Percentiles rank a stretch among this genome's conserved stretches.
Evolutionary conservation across 108 stramenopile species (phyloP).

Genomic region (Cyclotella baltica): DNA sequence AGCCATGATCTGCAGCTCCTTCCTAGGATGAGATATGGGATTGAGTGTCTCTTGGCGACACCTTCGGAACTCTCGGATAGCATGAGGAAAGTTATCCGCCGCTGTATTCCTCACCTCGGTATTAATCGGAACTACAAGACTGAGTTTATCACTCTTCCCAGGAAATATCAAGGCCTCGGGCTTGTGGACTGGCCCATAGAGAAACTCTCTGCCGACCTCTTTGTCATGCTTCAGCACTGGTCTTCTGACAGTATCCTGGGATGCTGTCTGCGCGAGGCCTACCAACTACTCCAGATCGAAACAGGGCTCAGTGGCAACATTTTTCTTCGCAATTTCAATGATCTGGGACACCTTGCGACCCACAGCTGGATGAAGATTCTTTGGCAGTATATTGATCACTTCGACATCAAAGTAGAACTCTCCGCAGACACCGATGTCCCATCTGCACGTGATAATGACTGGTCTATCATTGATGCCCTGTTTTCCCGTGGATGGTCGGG

Average conservation of each 20-base stretch:
- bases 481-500: background rate
- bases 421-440: background rate
- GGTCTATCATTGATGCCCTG: background rate
- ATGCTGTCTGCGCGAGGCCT: background rate
- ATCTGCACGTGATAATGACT: background rate
- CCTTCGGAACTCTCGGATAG: background rate
- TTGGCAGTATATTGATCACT: constrained; percentile 12
- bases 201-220: background rate
- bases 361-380: constrained; percentile 17
- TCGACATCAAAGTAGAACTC: background rate
- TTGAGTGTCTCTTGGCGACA: background rate
- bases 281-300: constrained; percentile 12
- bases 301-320: constrained; percentile 6
- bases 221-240: constrained; percentile 1
- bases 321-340: background rate
- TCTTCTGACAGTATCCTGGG: background rate
- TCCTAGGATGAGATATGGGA: background rate
- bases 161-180: background rate
- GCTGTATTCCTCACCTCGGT: background rate
- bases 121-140: background rate
- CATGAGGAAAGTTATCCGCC: background rate
- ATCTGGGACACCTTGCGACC: background rate
- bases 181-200: background rate
- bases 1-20: background rate
- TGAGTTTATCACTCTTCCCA: background rate